Percentiles rank a stretch among this genome's conserved stretches.
Evolutionary conservation across 129 eudicot genomes (phyloP).

Genomic region (Tagetes erecta): DNA sequence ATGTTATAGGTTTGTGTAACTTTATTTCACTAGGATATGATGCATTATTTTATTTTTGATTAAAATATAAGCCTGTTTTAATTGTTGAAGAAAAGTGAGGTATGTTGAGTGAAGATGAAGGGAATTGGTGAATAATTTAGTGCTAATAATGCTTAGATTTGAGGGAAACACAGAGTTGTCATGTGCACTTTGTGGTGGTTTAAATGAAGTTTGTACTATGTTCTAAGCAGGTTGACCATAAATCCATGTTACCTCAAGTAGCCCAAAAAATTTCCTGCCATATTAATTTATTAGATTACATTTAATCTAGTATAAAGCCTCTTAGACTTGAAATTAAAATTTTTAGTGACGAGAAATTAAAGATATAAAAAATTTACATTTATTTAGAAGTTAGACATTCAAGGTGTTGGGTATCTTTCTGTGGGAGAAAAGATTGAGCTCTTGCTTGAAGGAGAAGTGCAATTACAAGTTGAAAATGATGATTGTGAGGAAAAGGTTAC

Average conservation of each 20-base stretch:
- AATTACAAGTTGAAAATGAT: constrained; percentile 36
- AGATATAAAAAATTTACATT: not conserved
- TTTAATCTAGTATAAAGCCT: constrained; percentile 15
- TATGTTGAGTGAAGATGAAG: constrained; percentile 43
- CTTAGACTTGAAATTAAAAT: not conserved
- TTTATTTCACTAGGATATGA: not conserved
- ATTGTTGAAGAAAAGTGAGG: constrained; percentile 25
- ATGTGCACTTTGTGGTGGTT: constrained; percentile 36
- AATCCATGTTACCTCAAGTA: constrained; percentile 44
- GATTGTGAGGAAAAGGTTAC: constrained; percentile 13
- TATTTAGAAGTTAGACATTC: constrained; percentile 5
- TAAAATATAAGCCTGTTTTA: constrained; percentile 23
- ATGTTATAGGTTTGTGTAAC: not conserved
- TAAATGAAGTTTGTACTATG: constrained; percentile 37
- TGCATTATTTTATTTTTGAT: not conserved
- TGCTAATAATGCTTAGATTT: constrained; percentile 37
- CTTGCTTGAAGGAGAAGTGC: constrained; percentile 34
- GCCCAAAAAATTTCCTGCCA: constrained; percentile 18
- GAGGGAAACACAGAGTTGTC: constrained; percentile 36
- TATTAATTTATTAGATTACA: constrained; percentile 26
- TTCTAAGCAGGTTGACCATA: constrained; percentile 39
- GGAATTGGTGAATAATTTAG: constrained; percentile 31
- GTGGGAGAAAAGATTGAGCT: constrained; percentile 1
- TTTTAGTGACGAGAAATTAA: not conserved
- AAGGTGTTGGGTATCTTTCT: constrained; percentile 10